phyloP scores from a whole-genome alignment of 441 rosid species.

The Rhodomyrtus psidioides region DNA sequence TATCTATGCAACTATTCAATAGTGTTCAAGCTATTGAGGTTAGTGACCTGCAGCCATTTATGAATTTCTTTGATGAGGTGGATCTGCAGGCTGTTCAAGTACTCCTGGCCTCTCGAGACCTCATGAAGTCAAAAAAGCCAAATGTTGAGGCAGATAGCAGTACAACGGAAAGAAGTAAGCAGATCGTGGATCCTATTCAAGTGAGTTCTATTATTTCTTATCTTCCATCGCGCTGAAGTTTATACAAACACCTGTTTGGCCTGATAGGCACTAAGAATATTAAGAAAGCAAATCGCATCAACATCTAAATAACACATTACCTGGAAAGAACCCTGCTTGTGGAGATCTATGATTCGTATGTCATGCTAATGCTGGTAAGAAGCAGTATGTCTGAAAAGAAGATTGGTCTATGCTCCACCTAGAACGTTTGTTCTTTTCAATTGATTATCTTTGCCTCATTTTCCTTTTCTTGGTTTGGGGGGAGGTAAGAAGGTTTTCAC shows the following conservation, averaged over 20 bases:
- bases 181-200: constrained; percentile 56
- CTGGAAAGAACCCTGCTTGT: background rate
- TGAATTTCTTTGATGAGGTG: background rate
- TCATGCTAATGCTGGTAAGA: background rate
- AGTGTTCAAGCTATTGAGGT: background rate
- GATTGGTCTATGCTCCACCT: background rate
- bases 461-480: background rate
- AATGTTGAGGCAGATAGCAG: constrained; percentile 21
- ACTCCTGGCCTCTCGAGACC: constrained; percentile 56
- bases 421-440: background rate
- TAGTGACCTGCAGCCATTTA: background rate
- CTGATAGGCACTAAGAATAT: background rate
- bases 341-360: background rate
- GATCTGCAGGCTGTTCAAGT: constrained; percentile 65
- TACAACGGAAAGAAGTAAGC: constrained; percentile 18
- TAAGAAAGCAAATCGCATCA: background rate
- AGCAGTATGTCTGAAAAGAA: background rate
- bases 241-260: background rate
- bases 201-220: constrained; percentile 26
- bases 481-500: background rate
- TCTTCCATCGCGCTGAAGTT: background rate
- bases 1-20: background rate
- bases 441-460: background rate
- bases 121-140: constrained; percentile 30
- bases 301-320: background rate